A percentile compares a stretch with the other conserved stretches of the same genome.
Conservation (phyloP, 2,329 filamentous ascomycete genomes). For the Cordyceps tenuipes region DNA sequence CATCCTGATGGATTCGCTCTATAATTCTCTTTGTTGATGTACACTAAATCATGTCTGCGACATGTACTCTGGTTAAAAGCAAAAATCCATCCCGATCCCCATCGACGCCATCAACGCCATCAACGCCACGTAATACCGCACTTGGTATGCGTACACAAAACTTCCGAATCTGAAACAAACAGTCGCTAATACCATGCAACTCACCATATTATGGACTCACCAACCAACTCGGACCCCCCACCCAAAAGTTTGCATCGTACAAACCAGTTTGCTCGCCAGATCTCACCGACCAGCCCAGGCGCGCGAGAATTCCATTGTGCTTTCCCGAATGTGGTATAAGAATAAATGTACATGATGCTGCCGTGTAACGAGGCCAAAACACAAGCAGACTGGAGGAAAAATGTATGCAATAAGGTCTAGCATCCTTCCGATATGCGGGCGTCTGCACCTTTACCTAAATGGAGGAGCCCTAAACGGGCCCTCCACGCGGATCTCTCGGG, state of each 20-base stretch:
- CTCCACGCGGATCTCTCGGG: slow-evolving; percentile 48
- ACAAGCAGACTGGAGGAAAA: neutral
- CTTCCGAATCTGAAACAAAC: slow-evolving; percentile 1
- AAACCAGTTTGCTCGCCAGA: neutral
- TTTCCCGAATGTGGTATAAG: neutral
- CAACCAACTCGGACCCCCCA: neutral
- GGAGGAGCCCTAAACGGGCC: slow-evolving; percentile 32
- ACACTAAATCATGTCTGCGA: neutral
- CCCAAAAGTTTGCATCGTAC: slow-evolving; percentile 7
- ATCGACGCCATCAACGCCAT: neutral
- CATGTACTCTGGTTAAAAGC: neutral
- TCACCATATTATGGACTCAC: neutral
- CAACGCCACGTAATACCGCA: slow-evolving; percentile 11
- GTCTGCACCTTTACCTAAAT: slow-evolving; percentile 15
- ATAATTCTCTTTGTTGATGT: neutral
- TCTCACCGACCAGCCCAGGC: neutral
- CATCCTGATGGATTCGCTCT: slow-evolving; percentile 6
- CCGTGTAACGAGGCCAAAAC: neutral
- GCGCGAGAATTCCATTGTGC: neutral
- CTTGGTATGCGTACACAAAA: slow-evolving; percentile 1
- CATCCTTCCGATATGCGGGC: neutral
- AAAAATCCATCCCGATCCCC: neutral
- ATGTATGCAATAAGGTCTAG: neutral
- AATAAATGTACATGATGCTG: slow-evolving; percentile 3
- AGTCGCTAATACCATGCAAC: slow-evolving; percentile 2